Percentiles rank a stretch among this genome's conserved stretches.
Conservation (phyloP, 2,329 filamentous ascomycete species). For the Diaporthe australafricana region DNA sequence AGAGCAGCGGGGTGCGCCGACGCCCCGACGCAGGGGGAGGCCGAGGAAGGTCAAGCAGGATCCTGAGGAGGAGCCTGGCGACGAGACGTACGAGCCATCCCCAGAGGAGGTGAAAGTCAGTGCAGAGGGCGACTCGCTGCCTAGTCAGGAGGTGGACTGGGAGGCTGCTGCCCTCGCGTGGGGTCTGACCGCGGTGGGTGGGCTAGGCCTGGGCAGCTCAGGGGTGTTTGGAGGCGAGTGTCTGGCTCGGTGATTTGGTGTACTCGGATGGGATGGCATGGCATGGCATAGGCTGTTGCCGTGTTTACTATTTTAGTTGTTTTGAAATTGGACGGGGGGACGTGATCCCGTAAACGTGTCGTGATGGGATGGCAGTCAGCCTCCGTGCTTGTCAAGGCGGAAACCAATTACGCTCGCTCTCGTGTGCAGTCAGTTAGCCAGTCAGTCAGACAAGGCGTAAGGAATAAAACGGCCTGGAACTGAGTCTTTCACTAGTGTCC, state of each 20-base stretch:
- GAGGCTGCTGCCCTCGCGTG: conserved; percentile 60
- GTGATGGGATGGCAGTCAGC: background rate
- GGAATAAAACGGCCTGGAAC: background rate
- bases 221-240: conserved; percentile 62
- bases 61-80: conserved; percentile 42
- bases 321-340: background rate
- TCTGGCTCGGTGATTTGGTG: conserved; percentile 49
- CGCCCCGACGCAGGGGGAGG: conserved; percentile 42
- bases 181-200: conserved; percentile 57
- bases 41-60: conserved; percentile 43
- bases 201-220: conserved; percentile 57
- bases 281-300: background rate
- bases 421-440: background rate
- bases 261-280: background rate
- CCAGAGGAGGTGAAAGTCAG: conserved; percentile 45
- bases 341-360: background rate
- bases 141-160: conserved; percentile 55
- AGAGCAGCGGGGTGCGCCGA: conserved; percentile 21
- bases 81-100: conserved; percentile 52
- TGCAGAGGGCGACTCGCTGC: conserved; percentile 56
- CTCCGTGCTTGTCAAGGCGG: background rate
- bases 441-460: background rate
- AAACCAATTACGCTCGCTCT: background rate
- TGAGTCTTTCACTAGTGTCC: background rate
- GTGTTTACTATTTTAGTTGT: background rate